Evolutionary conservation across 352 stramenopile species (phyloP), one percentile per base, ranked within the genome.

Genomic region (Phytopythium vexans): DNA sequence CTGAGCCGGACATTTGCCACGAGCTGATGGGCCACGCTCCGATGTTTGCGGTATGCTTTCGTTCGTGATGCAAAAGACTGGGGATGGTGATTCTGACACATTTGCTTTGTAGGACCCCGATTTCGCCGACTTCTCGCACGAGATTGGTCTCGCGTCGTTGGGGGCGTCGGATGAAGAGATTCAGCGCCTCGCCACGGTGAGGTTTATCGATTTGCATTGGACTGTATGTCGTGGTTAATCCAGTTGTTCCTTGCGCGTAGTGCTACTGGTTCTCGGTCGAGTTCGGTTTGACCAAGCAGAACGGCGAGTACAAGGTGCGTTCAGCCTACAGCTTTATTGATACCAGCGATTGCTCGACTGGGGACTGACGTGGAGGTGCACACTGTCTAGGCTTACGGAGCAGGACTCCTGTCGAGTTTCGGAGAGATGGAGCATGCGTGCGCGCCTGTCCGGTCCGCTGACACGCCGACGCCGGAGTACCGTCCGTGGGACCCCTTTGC

Each of bases 221-320:
- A 32, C 41, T 6, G 6, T 4, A 6, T 52, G 15, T 35, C 36
- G 11, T 33, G 3, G 21, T 2, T 47, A 37, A 42, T 8, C 49
- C 8, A 4, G n/a, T 6, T 52, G 31, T 41, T 47, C 3, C 11
- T 10, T 55, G 34, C 47, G 49, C 49, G 3, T 51, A 91, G 61
- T 98, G 93, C 77, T 99, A 99, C 78, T 99, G 96, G 96, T 97
- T 98, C 78, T 98, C 92, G 8, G 95, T 99, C 12, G 97, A 99
- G 74, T 99, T 99, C 58, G 97, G 97, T 7, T 46, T 99, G 34
- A 98, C 88, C 60, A 88, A 89, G 55, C 85, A 98, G 64, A 81
- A 90, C 62, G 93, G 90, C 8, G 81, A 95, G 52, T 86, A 94
- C 68, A 99, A 98, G 82, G 84, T 88, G 34, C 5, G 56, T 52